A percentile compares a stretch with the other conserved stretches of the same genome.
Evolutionary conservation across 148 eudicot genomes (phyloP).

Genomic region (Pharnaceum exiguum): DNA sequence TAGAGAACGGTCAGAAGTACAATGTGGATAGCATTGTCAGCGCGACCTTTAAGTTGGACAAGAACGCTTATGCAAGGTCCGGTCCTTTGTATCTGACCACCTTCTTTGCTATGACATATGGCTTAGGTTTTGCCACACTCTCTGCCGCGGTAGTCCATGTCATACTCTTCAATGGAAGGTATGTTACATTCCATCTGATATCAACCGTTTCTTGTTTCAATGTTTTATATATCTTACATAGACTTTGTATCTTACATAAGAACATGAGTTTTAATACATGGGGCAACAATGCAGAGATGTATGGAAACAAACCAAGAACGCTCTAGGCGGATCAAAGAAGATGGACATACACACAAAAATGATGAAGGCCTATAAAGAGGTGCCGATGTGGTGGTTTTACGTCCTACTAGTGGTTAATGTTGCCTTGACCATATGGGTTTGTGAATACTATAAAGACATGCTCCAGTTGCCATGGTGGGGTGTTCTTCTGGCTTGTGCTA

Average conservation of each 20-base stretch:
- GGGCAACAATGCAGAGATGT: slow-evolving; percentile 35
- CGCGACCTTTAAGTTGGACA: slow-evolving; percentile 44
- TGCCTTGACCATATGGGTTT: slow-evolving; percentile 40
- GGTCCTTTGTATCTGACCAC: slow-evolving; percentile 58
- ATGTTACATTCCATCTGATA: slow-evolving; percentile 3
- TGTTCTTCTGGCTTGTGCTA: slow-evolving; percentile 53
- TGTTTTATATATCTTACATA: background rate
- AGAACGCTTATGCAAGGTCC: slow-evolving; percentile 31
- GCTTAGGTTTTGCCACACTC: slow-evolving; percentile 63
- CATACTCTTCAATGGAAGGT: slow-evolving; percentile 61
- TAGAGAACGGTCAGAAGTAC: slow-evolving; percentile 48
- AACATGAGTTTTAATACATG: too few relatives aligned
- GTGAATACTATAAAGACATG: slow-evolving; percentile 39
- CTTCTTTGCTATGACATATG: slow-evolving; percentile 67
- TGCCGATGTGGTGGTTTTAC: slow-evolving; percentile 79
- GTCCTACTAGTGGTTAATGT: slow-evolving; percentile 35
- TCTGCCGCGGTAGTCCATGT: slow-evolving; percentile 64
- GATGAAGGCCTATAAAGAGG: slow-evolving; percentile 54
- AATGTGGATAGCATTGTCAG: slow-evolving; percentile 62
- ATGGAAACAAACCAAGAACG: slow-evolving; percentile 37
- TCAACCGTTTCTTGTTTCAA: too few relatives aligned
- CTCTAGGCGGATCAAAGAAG: slow-evolving; percentile 34
- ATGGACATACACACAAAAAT: slow-evolving; percentile 57
- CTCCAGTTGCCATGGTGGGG: slow-evolving; percentile 93
- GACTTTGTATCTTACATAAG: background rate